Percentiles rank a stretch among this genome's conserved stretches.
phyloP scores from a whole-genome alignment of 768 basidiomycete species.

The Boletus rubropictus region DNA sequence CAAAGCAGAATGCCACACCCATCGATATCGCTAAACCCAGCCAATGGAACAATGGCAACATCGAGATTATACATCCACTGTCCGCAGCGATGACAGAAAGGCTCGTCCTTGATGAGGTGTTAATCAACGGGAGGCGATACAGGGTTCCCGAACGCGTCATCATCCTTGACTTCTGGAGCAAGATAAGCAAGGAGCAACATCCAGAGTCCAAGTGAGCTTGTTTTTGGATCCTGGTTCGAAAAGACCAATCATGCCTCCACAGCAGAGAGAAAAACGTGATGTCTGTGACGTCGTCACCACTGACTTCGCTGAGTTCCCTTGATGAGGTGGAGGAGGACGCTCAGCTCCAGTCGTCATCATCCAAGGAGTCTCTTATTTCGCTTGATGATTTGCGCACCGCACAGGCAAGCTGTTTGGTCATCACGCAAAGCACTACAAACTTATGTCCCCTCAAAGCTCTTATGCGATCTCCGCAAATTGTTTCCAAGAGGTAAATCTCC shows the following conservation, averaged over 20 bases:
- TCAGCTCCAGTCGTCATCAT: constrained; percentile 21
- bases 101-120: constrained; percentile 70
- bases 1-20: constrained; percentile 58
- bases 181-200: constrained; percentile 47
- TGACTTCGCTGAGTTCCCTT: constrained; percentile 69
- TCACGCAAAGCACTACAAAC: constrained; percentile 4
- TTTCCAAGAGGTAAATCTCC: constrained; percentile 11
- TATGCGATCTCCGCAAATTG: constrained; percentile 34
- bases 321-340: constrained; percentile 47
- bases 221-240: not conserved
- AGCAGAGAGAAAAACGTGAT: constrained; percentile 25
- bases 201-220: constrained; percentile 38
- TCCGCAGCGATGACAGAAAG: constrained; percentile 41
- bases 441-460: constrained; percentile 28
- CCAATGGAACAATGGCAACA: constrained; percentile 86
- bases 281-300: constrained; percentile 62
- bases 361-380: constrained; percentile 26
- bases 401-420: constrained; percentile 38
- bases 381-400: constrained; percentile 54
- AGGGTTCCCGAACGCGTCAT: constrained; percentile 90
- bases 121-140: constrained; percentile 86
- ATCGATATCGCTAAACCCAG: constrained; percentile 72
- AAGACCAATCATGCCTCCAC: not conserved
- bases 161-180: constrained; percentile 93
- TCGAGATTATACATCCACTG: constrained; percentile 76